Percentiles rank a stretch among this genome's conserved stretches.
Conservation (phyloP, 805 yeast genomes). For the Brettanomyces naardenensis region DNA sequence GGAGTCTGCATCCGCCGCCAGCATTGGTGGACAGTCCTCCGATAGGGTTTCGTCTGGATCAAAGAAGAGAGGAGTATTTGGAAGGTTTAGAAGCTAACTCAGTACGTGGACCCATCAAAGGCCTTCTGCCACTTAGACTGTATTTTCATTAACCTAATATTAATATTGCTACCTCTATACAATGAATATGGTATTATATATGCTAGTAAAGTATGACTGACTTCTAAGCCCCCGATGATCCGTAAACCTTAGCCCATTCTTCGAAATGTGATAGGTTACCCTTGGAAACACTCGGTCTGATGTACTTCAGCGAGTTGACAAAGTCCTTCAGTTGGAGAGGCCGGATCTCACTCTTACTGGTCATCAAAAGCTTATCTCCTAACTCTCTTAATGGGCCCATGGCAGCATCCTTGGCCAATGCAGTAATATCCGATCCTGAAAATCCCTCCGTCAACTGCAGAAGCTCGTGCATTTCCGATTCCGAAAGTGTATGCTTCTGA, state of each 20-base stretch:
- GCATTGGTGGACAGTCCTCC: background rate
- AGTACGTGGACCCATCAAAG: too few relatives aligned
- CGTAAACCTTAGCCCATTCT: constrained; percentile 81
- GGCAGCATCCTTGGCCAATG: constrained; percentile 93
- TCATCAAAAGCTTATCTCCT: constrained; percentile 71
- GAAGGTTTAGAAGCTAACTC: background rate
- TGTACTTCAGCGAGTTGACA: constrained; percentile 61
- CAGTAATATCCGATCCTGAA: constrained; percentile 92
- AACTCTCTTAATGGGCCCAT: constrained; percentile 92
- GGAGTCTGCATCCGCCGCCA: background rate
- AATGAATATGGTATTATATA: too few relatives aligned
- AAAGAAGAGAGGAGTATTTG: background rate
- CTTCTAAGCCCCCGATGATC: constrained; percentile 72
- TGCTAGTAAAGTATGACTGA: too few relatives aligned
- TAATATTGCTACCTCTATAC: too few relatives aligned
- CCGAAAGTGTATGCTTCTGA: constrained; percentile 65
- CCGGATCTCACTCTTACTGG: constrained; percentile 68
- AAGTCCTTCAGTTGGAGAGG: constrained; percentile 72
- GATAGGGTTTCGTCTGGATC: background rate
- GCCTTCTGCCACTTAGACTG: too few relatives aligned
- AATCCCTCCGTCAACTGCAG: constrained; percentile 54
- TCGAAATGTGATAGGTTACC: constrained; percentile 78
- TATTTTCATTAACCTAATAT: too few relatives aligned
- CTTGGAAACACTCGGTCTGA: constrained; percentile 80
- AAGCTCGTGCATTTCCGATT: constrained; percentile 52